phyloP scores from a whole-genome alignment of 2,329 filamentous ascomycete species.

The Penicillium frequentans region DNA sequence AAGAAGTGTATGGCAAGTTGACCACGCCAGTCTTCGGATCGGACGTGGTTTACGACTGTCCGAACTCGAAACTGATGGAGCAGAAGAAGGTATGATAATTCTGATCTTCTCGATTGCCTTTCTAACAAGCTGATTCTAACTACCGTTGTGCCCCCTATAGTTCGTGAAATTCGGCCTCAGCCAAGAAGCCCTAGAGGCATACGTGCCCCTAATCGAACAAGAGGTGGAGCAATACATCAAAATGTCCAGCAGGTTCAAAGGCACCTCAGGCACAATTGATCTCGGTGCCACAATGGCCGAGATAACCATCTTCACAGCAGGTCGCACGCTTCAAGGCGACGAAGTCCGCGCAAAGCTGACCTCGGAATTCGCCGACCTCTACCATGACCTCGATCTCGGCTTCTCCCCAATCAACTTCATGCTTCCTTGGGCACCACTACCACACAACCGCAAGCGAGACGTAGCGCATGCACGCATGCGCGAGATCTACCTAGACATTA shows the following conservation, averaged over 20 bases:
- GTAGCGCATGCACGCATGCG: conserved; percentile 69
- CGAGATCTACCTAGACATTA: conserved; percentile 69
- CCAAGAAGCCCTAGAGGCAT: conserved; percentile 60
- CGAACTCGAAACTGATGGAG: conserved; percentile 90
- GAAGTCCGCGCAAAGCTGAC: conserved; percentile 73
- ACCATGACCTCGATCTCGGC: conserved; percentile 77
- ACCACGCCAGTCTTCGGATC: conserved; percentile 72
- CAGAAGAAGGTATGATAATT: conserved; percentile 72
- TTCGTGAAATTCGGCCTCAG: conserved; percentile 67
- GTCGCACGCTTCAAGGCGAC: conserved; percentile 70
- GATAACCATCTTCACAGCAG: conserved; percentile 80
- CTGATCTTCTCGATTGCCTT: too few relatives aligned
- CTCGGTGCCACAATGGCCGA: conserved; percentile 69
- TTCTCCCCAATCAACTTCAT: conserved; percentile 82
- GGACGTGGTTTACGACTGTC: conserved; percentile 88
- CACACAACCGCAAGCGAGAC: conserved; percentile 72
- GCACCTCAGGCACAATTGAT: conserved; percentile 61
- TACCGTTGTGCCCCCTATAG: conserved; percentile 9
- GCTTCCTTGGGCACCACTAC: conserved; percentile 75
- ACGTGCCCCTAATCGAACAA: conserved; percentile 81
- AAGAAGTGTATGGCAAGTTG: conserved; percentile 83
- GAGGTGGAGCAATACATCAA: conserved; percentile 55
- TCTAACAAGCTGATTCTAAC: background rate
- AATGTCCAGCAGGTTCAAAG: conserved; percentile 58
- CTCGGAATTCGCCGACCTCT: conserved; percentile 70